These are phyloP conservation scores for Fistulinella prunicolor DNA, from an alignment of 768 basidiomycete genomes.

Conservation along the genomic window DNA sequence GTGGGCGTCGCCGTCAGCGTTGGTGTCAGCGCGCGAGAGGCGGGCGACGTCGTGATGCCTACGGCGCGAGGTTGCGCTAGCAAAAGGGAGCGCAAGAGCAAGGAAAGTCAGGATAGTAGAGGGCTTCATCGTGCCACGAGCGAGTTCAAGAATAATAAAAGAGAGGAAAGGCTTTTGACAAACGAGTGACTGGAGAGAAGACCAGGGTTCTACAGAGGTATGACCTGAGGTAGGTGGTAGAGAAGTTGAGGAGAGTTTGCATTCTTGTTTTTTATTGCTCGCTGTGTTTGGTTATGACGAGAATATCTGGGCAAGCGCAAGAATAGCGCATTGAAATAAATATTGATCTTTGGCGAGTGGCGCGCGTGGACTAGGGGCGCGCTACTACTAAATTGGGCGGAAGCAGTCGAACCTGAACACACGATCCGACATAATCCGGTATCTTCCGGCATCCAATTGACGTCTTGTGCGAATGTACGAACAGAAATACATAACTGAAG, in stretches of 20 bases:
- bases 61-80: constrained; percentile 26
- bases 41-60: constrained; percentile 44
- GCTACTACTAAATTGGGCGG: no score
- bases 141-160: neutral
- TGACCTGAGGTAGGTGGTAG: neutral
- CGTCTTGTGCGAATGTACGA: constrained; percentile 25
- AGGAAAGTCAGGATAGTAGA: constrained; percentile 33
- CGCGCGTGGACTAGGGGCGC: no score
- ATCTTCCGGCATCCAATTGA: constrained; percentile 19
- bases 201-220: constrained; percentile 3
- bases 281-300: constrained; percentile 17
- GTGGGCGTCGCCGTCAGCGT: neutral
- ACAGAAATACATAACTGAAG: constrained; percentile 37
- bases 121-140: constrained; percentile 18
- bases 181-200: constrained; percentile 25
- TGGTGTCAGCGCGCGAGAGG: constrained; percentile 42
- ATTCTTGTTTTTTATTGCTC: neutral
- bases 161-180: constrained; percentile 1
- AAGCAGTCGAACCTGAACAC: no score
- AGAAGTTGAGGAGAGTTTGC: neutral
- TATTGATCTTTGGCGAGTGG: neutral
- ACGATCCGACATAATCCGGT: neutral
- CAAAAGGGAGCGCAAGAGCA: constrained; percentile 36
- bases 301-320: neutral
- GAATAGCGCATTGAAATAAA: no score